phyloP scores from a whole-genome alignment of 1,284 basidiomycete genomes.

The Heterobasidion irregulare region DNA sequence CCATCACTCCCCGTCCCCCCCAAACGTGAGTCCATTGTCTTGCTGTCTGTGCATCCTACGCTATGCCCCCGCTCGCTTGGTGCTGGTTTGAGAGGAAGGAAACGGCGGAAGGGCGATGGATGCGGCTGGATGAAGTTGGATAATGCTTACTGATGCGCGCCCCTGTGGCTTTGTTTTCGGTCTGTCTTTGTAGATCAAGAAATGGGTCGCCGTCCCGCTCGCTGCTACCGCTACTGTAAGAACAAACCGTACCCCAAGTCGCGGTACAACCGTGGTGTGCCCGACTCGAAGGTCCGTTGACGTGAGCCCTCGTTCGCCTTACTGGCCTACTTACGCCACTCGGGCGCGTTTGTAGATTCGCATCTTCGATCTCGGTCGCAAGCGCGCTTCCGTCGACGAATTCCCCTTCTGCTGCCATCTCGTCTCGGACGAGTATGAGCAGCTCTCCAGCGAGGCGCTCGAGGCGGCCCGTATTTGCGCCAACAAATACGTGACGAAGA shows the following conservation, averaged over 20 bases:
- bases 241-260: conserved; percentile 97
- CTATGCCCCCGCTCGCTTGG: background rate
- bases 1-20: background rate
- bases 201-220: conserved; percentile 94
- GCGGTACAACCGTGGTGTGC: conserved; percentile 97
- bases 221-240: conserved; percentile 97
- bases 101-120: background rate
- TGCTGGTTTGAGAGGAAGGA: background rate
- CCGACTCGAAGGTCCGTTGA: conserved; percentile 72
- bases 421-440: conserved; percentile 98
- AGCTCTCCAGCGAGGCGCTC: conserved; percentile 92
- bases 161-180: background rate
- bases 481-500: conserved; percentile 99
- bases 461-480: conserved; percentile 99
- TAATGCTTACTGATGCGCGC: background rate
- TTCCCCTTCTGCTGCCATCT: conserved; percentile 97
- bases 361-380: conserved; percentile 92
- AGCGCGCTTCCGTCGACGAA: conserved; percentile 93
- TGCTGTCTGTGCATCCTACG: background rate
- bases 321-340: background rate
- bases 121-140: background rate
- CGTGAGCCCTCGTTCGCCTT: background rate
- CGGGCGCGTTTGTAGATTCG: conserved; percentile 50
- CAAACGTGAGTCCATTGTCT: background rate
- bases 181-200: conserved; percentile 17